These are phyloP conservation scores for Xylaria multiplex DNA, from an alignment of 2,329 filamentous ascomycete species.

Conservation along the genomic window DNA sequence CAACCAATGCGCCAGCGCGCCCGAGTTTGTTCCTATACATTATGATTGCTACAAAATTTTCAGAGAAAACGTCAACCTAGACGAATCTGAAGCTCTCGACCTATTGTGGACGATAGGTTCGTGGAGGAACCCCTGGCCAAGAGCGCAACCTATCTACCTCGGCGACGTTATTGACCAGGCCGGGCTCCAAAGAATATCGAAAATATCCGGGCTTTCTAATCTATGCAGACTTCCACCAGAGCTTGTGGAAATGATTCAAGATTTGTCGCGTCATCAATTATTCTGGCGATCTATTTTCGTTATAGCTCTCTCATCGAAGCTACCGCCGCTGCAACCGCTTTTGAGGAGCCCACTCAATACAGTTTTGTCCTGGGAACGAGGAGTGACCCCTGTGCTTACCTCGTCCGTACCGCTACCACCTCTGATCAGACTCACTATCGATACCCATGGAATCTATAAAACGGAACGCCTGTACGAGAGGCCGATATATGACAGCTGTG, in stretches of 20 bases:
- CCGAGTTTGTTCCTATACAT: conserved; percentile 18
- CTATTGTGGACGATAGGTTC: conserved; percentile 12
- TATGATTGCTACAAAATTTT: conserved; percentile 17
- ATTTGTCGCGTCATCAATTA: conserved; percentile 12
- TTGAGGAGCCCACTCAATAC: neutral
- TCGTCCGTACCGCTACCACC: conserved; percentile 1
- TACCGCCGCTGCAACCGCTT: conserved; percentile 2
- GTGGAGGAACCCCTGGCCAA: conserved; percentile 15
- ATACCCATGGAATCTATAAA: conserved; percentile 10
- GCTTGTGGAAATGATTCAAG: conserved; percentile 12
- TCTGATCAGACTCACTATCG: conserved; percentile 11
- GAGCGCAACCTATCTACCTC: conserved; percentile 17
- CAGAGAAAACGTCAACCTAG: conserved; percentile 10
- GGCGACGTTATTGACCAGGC: neutral
- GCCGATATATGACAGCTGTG: conserved; percentile 4
- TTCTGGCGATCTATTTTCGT: conserved; percentile 20
- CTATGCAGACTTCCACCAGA: conserved; percentile 10
- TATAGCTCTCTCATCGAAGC: conserved; percentile 4
- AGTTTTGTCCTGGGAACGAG: conserved; percentile 11
- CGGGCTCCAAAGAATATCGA: conserved; percentile 11
- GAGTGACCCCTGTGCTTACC: neutral
- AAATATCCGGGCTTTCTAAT: conserved; percentile 17
- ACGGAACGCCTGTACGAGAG: conserved; percentile 13
- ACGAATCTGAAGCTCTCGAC: conserved; percentile 15
- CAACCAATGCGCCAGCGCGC: conserved; percentile 14